Percentiles rank a stretch among this genome's conserved stretches.
Evolutionary conservation across 2,329 filamentous ascomycete genomes (phyloP).

Genomic region (Penicillium digitatum): DNA sequence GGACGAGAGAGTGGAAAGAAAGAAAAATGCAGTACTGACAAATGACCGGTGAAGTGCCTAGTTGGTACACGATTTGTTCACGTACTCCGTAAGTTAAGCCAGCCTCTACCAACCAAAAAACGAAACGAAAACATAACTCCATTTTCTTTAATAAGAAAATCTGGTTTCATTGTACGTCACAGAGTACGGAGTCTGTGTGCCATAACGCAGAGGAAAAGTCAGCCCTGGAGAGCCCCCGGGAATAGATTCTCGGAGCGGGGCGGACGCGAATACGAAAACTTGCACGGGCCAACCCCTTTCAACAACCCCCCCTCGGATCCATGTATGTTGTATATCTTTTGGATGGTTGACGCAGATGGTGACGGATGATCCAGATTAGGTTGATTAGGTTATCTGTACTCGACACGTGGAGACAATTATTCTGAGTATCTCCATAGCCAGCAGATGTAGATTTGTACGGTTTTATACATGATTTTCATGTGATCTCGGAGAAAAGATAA

Average conservation of each 20-base stretch:
- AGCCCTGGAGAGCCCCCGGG: conserved; percentile 8
- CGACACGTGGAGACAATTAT: not conserved
- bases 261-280: conserved; percentile 24
- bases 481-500: not conserved
- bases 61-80: not conserved
- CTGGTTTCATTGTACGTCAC: conserved; percentile 14
- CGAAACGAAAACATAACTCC: no score
- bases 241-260: conserved; percentile 18
- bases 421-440: not conserved
- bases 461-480: not conserved
- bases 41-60: not conserved
- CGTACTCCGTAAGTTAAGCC: no score
- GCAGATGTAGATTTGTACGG: not conserved
- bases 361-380: not conserved
- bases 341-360: not conserved
- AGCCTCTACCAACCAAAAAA: no score
- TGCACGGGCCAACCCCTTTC: conserved; percentile 11
- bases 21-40: not conserved
- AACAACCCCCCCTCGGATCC: no score
- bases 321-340: not conserved
- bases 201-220: not conserved
- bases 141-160: no score
- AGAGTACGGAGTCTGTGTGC: not conserved
- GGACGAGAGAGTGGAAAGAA: no score
- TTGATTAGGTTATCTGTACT: not conserved